Evolutionary conservation across 768 basidiomycete genomes (phyloP), one percentile per base, ranked within the genome.

Genomic region (Hebeloma cylindrosporum): DNA sequence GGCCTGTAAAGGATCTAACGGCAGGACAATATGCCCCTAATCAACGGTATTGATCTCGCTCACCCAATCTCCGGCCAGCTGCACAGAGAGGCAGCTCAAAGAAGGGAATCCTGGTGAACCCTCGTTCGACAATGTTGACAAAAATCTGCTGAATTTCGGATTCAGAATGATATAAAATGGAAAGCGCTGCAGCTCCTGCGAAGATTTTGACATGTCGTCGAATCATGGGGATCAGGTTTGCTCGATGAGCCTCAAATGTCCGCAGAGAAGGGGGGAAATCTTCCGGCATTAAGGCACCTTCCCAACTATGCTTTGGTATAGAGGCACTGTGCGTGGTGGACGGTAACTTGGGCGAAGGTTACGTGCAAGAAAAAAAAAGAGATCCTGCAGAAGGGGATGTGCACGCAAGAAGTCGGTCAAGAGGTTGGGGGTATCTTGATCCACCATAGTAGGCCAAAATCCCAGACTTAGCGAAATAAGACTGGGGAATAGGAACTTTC

Each of bases 291-390:
- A 41, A 34, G 8, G 26, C 32, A 28, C 31, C 28, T 17, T 11
- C 23, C 9, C 46, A 39, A 20, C 40, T 42, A 48, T 31, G 25
- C 46, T 40, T 33, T 48, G 31, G 40, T 41, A 42, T n/a, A n/a
- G n/a, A n/a, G n/a, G n/a, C n/a, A n/a, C n/a, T n/a, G n/a, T n/a
- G n/a, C n/a, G n/a, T n/a, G n/a, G n/a, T n/a, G n/a, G n/a, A n/a
- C n/a, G n/a, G n/a, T n/a, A n/a, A n/a, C n/a, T n/a, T n/a, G n/a
- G n/a, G n/a, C n/a, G n/a, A n/a, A n/a, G n/a, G n/a, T n/a, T n/a
- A n/a, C n/a, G n/a, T n/a, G n/a, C n/a, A n/a, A n/a, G n/a, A n/a
- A n/a, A n/a, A n/a, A n/a, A n/a, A n/a, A n/a, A n/a, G n/a, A 45
- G 34, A 21, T 38, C 17, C 28, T 11, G 9, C 16, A 45, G 33